Evolutionary conservation across 768 basidiomycete species (phyloP).

Genomic region (Sporobolomyces roseus): DNA sequence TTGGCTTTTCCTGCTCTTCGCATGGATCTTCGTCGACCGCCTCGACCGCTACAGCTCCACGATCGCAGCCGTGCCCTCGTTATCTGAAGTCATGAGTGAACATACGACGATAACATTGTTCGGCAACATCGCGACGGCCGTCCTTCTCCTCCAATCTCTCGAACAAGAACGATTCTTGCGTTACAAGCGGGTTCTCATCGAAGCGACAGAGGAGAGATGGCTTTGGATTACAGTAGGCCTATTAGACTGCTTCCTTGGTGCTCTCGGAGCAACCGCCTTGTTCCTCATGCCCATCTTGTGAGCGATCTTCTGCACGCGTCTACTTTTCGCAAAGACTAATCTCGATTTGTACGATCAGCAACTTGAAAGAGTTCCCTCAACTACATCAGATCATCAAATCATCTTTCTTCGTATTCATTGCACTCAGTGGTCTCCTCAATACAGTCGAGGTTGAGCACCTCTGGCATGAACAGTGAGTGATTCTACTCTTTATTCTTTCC

Average conservation of each 20-base stretch:
- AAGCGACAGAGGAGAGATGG: slow-evolving; percentile 23
- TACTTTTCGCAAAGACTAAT: not conserved
- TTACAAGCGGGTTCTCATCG: slow-evolving; percentile 13
- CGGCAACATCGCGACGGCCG: not conserved
- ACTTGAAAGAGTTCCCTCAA: not conserved
- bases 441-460: slow-evolving; percentile 33
- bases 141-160: slow-evolving; percentile 1
- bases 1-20: slow-evolving; percentile 7
- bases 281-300: slow-evolving; percentile 9
- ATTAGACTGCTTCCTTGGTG: not conserved
- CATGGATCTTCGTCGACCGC: not conserved
- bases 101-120: slow-evolving; percentile 4
- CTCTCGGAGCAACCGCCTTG: not conserved
- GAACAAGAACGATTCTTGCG: slow-evolving; percentile 21
- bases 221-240: slow-evolving; percentile 15
- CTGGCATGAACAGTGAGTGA: slow-evolving; percentile 35
- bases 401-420: slow-evolving; percentile 9
- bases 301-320: not conserved
- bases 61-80: not conserved
- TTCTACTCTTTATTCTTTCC: not conserved
- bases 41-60: not conserved
- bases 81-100: slow-evolving; percentile 1
- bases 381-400: not conserved
- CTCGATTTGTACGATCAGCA: not conserved
- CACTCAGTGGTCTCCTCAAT: slow-evolving; percentile 2